A percentile compares a stretch with the other conserved stretches of the same genome.
Evolutionary conservation across 805 yeast genomes (phyloP).

Genomic region (Candida argentea): DNA sequence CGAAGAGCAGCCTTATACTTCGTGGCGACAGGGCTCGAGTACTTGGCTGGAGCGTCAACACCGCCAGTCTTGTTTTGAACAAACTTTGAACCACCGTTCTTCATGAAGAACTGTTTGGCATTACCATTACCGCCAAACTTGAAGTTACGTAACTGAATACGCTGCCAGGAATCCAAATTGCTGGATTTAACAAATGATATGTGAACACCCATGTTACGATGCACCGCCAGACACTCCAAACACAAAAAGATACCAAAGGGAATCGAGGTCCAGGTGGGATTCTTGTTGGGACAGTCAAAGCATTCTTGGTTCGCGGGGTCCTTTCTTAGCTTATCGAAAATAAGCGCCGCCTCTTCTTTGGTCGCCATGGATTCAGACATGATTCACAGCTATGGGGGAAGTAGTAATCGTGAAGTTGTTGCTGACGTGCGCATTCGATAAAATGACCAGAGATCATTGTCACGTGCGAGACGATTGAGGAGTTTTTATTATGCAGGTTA

Average conservation of each 20-base stretch:
- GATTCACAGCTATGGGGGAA: no score
- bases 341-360: constrained; percentile 57
- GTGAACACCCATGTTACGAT: constrained; percentile 93
- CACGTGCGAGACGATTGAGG: no score
- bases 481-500: no score
- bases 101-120: constrained; percentile 73
- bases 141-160: constrained; percentile 82
- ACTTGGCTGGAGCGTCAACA: constrained; percentile 62
- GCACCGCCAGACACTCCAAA: constrained; percentile 91
- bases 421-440: no score
- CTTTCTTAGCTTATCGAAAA: constrained; percentile 55
- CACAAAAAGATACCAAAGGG: constrained; percentile 92
- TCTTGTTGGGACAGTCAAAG: constrained; percentile 88
- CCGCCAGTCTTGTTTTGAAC: constrained; percentile 32
- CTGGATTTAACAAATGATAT: constrained; percentile 90
- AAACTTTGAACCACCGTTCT: constrained; percentile 76
- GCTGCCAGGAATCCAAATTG: constrained; percentile 88
- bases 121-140: constrained; percentile 88
- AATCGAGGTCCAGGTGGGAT: constrained; percentile 97
- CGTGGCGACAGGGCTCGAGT: constrained; percentile 69
- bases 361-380: constrained; percentile 47
- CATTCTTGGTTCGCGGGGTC: constrained; percentile 73
- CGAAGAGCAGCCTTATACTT: constrained; percentile 75
- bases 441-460: no score
- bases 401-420: no score